phyloP scores from a whole-genome alignment of 352 stramenopile genomes.

The Phytophthora pseudosyringae region DNA sequence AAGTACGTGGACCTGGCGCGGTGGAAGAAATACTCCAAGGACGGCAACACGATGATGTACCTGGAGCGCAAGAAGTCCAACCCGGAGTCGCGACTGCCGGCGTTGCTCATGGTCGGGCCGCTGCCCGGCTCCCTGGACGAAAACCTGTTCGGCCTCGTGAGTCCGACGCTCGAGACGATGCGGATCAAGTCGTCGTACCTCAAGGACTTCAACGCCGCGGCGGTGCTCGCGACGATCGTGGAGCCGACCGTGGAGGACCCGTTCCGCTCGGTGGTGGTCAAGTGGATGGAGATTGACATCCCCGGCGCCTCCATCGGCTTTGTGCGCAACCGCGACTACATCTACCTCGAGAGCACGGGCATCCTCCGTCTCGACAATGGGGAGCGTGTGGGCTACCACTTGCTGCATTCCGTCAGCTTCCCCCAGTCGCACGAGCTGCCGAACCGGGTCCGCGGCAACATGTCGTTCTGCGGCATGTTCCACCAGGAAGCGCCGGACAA shows the following conservation, averaged over 20 bases:
- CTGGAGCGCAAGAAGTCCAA: constrained; percentile 31
- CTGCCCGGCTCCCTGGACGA: constrained; percentile 42
- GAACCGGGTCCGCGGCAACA: constrained; percentile 42
- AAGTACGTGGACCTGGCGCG: constrained; percentile 27
- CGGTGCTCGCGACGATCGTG: constrained; percentile 51
- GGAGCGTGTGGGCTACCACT: constrained; percentile 33
- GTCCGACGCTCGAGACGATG: constrained; percentile 40
- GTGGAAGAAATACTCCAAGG: constrained; percentile 29
- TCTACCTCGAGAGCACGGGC: constrained; percentile 33
- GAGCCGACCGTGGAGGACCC: constrained; percentile 51
- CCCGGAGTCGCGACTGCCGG: constrained; percentile 29
- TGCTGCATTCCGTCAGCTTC: constrained; percentile 38
- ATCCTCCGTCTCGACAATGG: constrained; percentile 29
- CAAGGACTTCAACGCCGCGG: constrained; percentile 42
- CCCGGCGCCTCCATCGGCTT: constrained; percentile 30
- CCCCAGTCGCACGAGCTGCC: constrained; percentile 35
- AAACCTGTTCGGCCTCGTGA: constrained; percentile 49
- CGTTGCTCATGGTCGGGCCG: constrained; percentile 37
- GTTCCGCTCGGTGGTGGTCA: constrained; percentile 44
- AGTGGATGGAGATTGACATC: constrained; percentile 47
- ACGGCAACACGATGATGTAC: constrained; percentile 27
- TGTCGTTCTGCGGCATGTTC: constrained; percentile 52
- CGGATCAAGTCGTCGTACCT: constrained; percentile 41
- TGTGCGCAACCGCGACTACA: constrained; percentile 32
- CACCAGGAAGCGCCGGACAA: constrained; percentile 24